These are phyloP conservation scores for Linnemannia zychae DNA, from an alignment of 192 early-diverging fungal species.

Conservation along the genomic window DNA sequence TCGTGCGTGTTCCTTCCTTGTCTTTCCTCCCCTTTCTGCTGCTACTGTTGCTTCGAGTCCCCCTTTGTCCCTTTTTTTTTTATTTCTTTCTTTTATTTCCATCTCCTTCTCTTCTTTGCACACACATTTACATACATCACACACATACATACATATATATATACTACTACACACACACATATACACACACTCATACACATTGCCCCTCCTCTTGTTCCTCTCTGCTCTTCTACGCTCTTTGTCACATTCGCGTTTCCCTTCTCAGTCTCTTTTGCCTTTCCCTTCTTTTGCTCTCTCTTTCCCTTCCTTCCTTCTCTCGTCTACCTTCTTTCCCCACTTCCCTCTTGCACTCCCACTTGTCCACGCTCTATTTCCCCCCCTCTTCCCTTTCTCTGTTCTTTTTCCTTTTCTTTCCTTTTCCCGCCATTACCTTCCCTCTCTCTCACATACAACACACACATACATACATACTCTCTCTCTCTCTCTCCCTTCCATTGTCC, in stretches of 20 bases:
- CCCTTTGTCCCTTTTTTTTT: constrained; percentile 15
- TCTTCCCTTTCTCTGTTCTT: no score
- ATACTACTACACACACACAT: no score
- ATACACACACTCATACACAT: no score
- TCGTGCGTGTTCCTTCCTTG: no score
- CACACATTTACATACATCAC: background rate
- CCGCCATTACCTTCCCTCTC: background rate
- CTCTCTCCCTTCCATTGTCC: constrained; percentile 6
- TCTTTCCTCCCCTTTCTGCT: no score
- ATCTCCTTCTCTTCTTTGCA: background rate
- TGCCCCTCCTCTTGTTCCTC: background rate
- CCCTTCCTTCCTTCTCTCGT: background rate
- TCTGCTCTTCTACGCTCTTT: background rate
- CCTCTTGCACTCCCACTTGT: background rate
- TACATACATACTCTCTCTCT: background rate
- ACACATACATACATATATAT: no score
- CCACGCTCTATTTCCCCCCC: background rate
- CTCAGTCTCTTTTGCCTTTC: background rate
- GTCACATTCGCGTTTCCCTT: background rate
- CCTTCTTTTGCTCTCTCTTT: background rate
- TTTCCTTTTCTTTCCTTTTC: background rate
- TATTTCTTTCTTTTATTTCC: background rate
- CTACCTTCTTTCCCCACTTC: background rate
- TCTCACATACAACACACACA: background rate
- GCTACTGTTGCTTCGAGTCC: no score